Base-by-base conservation (phyloP, 1,284 basidiomycete genomes). In the Boletus semigastroideus region DNA sequence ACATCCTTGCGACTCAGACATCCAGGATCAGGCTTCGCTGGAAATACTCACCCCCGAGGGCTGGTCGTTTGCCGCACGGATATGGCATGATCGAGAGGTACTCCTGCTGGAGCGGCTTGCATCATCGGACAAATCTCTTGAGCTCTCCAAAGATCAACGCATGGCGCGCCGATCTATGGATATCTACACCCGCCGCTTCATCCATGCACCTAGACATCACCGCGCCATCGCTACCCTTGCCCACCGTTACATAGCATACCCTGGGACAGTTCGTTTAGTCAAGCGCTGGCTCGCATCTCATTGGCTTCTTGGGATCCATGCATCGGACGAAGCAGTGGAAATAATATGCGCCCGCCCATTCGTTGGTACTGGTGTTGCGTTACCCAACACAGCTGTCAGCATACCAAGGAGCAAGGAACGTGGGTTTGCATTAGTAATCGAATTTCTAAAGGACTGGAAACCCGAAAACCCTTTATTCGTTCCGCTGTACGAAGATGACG, bases 281-380 rank as follows among this genome's bases (percentile, higher is more conserved):
- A 96, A 98, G 72, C 82, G 97, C 46, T 99, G 97, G 97, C 73
- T 98, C 43, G 82, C 88, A 0, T 77, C 87, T 2, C 97, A 99
- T 70, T 92, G 96, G 88, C 79, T 98, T 20, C 76, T 92, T 16
- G 74, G 78, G 2, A 69, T 72, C 0, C 86, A 92, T 59, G 73
- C 95, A 39, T 77, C 80, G 6, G 80, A 85, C 50, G 93, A 98
- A 67, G 83, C 84, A 0, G 78, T 93, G 42, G 97, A 99, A 70
- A 73, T 99, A 12, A 68, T 99, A 28, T 90, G 88, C 61, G 92
- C 92, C 0, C 72, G 70, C 33, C 71, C 83, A 19, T 90, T 90
- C 57, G 67, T 84, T 5, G 75, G 74, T 14, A 41, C 49, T 2
- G 34, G 42, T 9, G 6, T 46, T 1, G 22, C 43, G 19, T 44